Conservation (phyloP, 202 grass and related monocot genomes). For the Brachypodium distachyon region DNA sequence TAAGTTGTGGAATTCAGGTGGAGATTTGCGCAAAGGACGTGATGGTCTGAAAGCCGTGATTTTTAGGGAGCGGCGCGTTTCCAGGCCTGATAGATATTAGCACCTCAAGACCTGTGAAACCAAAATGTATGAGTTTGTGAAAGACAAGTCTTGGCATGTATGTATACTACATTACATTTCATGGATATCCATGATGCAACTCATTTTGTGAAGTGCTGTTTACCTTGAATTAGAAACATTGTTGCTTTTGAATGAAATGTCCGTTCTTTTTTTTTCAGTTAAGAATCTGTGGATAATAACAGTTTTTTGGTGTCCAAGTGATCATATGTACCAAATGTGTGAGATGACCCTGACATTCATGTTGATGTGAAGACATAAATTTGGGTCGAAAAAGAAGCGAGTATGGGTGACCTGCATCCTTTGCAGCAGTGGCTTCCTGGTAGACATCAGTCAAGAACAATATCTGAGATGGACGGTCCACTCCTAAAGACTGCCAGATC, state of each 20-base stretch:
- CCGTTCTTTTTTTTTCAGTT: neutral
- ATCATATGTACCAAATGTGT: neutral
- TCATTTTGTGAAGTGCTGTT: neutral
- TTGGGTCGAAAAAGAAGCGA: neutral
- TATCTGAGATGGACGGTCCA: constrained; percentile 68
- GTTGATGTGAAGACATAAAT: neutral
- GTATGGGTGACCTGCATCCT: constrained; percentile 49
- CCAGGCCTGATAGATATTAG: constrained; percentile 75
- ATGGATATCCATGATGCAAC: neutral
- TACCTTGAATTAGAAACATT: neutral
- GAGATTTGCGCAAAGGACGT: constrained; percentile 60
- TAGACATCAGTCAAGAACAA: constrained; percentile 89
- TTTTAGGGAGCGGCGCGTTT: constrained; percentile 53
- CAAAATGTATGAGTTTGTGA: neutral
- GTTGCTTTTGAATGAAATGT: neutral
- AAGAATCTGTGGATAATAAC: neutral
- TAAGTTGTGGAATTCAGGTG: neutral
- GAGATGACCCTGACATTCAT: neutral
- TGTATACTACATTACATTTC: neutral
- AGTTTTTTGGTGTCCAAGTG: too few relatives aligned
- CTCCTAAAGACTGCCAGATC: constrained; percentile 69
- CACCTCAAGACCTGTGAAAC: constrained; percentile 57
- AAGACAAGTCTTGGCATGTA: neutral
- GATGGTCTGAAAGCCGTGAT: constrained; percentile 63
- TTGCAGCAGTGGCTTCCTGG: constrained; percentile 73